phyloP scores from a whole-genome alignment of 2,329 filamentous ascomycete species.

The Cadophora luteo-olivacea region DNA sequence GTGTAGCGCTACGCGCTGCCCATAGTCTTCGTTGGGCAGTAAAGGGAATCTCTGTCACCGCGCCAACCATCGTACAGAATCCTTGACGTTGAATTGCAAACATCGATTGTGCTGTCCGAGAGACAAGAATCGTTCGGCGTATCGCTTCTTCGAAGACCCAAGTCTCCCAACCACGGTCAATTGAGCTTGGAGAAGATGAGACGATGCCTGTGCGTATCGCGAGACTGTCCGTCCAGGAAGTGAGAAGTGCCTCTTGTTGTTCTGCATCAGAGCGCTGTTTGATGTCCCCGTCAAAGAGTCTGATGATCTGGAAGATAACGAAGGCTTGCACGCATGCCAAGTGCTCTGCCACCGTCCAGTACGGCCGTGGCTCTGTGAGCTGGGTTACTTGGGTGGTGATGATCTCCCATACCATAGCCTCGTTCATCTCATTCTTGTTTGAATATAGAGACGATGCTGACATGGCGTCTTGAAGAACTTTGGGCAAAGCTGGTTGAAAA shows the following conservation, averaged over 20 bases:
- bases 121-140: constrained; percentile 35
- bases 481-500: constrained; percentile 15
- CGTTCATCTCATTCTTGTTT: constrained; percentile 26
- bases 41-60: constrained; percentile 27
- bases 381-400: constrained; percentile 21
- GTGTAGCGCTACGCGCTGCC: constrained; percentile 22
- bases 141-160: constrained; percentile 45
- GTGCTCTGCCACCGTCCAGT: constrained; percentile 25
- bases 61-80: constrained; percentile 25
- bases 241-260: constrained; percentile 32
- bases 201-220: constrained; percentile 17
- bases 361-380: constrained; percentile 8
- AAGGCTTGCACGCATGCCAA: constrained; percentile 36
- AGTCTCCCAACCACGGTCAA: constrained; percentile 24
- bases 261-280: constrained; percentile 41
- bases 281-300: constrained; percentile 43
- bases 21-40: constrained; percentile 28
- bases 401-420: constrained; percentile 26
- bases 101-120: constrained; percentile 28
- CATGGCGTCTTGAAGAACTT: constrained; percentile 27
- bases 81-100: constrained; percentile 30
- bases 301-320: constrained; percentile 43
- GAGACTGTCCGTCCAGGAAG: constrained; percentile 37
- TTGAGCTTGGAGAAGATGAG: neutral
- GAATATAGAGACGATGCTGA: constrained; percentile 25